Evolutionary conservation across 495 filamentous ascomycete species (phyloP), one percentile per base, ranked within the genome.

Genomic region (Penicillium lagena): DNA sequence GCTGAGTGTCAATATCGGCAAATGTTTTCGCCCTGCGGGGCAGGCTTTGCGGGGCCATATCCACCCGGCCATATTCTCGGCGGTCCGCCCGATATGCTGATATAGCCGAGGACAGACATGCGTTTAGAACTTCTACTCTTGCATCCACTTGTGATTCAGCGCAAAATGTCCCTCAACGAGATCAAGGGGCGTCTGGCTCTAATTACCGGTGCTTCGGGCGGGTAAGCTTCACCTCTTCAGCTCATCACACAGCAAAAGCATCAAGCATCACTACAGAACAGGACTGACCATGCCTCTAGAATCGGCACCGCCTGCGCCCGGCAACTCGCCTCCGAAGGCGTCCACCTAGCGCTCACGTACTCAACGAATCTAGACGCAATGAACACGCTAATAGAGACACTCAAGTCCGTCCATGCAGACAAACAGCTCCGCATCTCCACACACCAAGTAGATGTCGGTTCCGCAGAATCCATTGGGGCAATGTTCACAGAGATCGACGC

Each of bases 131-230:
- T 38, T 33, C 41, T 22, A 15, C 12, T 34, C 30, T 29, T 9
- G 15, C 35, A 37, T 7, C 14, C 13, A 33, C 11, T 12, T 17
- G 13, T 40, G 15, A 45, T 49, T 29, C 22, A 12, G 36, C 37
- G 36, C 30, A 50, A 12, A 40, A 63, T 63, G 59, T 58, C 59
- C 9, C 39, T 76, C 47, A 81, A 82, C 52, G 68, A 75, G 29
- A 67, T 83, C 42, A 61, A 54, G 13, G 80, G 79, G 49, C 75
- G 77, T 36, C 66, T 85, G 12, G 80, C 78, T 46, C 72, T 85
- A 6, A 73, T 85, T 47, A 85, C 81, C 4, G 81, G 81, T 14
- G 81, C 80, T 49, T 83, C 80, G 28, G 80, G 80, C 59, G 80
- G 81, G 80, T 82, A 72, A 50, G 64, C 46, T 22, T 14, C 35